These are phyloP conservation scores for Cucurbita maxima DNA, from an alignment of 306 rosid genomes.

Conservation along the genomic window DNA sequence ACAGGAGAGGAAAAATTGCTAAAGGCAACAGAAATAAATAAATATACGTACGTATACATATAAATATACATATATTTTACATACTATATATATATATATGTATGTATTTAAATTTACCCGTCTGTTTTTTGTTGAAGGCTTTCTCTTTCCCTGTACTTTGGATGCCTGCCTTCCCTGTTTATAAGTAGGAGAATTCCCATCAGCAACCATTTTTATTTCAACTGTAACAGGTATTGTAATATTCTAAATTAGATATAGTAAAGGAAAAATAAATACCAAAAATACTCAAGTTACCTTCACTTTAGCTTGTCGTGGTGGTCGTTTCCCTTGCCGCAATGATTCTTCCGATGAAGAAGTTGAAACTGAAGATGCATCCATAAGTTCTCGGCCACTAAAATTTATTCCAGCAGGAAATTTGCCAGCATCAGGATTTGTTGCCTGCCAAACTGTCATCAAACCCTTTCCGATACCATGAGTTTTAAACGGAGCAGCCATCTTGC, in stretches of 20 bases:
- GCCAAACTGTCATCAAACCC: constrained; percentile 96
- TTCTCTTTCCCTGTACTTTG: constrained; percentile 45
- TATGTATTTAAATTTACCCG: constrained; percentile 22
- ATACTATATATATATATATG: neutral
- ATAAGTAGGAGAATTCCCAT: constrained; percentile 12
- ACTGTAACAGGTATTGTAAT: constrained; percentile 7
- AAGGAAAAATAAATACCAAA: neutral
- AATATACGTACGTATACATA: neutral
- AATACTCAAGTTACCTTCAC: constrained; percentile 28
- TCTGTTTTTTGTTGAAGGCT: constrained; percentile 27
- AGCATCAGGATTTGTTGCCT: constrained; percentile 61
- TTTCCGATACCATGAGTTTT: constrained; percentile 81
- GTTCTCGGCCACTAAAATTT: constrained; percentile 25
- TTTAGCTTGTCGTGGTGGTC: constrained; percentile 22
- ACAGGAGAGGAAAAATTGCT: neutral
- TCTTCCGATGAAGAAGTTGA: constrained; percentile 20
- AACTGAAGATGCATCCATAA: constrained; percentile 7
- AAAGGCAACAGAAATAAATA: neutral
- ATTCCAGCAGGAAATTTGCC: constrained; percentile 37
- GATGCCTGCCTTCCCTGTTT: constrained; percentile 46
- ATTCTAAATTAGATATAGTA: neutral
- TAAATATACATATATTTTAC: too few species aligned
- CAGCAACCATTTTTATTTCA: constrained; percentile 11
- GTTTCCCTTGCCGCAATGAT: constrained; percentile 18
- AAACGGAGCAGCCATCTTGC: constrained; percentile 15